A percentile compares a stretch with the other conserved stretches of the same genome.
Evolutionary conservation across 139 green algal genomes (phyloP).

Genomic region (Chlamydomonas schloesseri): DNA sequence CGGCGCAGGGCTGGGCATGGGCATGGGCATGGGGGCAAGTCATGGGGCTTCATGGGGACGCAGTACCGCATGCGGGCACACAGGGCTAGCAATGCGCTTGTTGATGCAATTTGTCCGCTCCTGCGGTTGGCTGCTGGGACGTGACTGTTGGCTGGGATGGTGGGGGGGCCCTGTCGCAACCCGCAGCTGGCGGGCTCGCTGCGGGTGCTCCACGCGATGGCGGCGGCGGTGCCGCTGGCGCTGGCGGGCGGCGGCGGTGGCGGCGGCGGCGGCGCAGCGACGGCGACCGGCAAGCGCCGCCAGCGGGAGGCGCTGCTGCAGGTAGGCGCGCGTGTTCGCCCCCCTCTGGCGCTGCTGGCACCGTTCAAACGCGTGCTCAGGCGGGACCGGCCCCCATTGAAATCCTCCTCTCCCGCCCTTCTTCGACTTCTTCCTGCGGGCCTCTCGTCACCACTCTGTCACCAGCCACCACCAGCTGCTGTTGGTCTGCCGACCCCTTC

Average conservation of each 20-base stretch:
- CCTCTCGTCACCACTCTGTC: background rate
- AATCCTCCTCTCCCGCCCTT: background rate
- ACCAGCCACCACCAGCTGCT: background rate
- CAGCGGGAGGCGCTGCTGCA: constrained; percentile 22
- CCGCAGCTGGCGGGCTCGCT: constrained; percentile 38
- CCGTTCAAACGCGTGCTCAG: background rate
- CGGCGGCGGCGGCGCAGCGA: background rate
- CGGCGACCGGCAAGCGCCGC: too few species aligned
- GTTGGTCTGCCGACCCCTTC: too few species aligned
- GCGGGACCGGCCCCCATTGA: background rate
- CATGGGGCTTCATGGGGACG: too few species aligned
- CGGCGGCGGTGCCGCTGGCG: constrained; percentile 13
- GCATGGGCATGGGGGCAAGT: background rate
- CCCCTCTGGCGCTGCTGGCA: too few species aligned
- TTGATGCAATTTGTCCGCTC: too few species aligned
- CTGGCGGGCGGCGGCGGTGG: constrained; percentile 17
- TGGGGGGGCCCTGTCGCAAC: too few species aligned
- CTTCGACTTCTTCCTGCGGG: background rate
- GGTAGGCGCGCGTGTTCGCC: background rate
- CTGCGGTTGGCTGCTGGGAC: too few species aligned
- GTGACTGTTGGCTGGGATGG: too few species aligned
- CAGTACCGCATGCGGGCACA: too few species aligned
- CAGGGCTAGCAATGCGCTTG: too few species aligned
- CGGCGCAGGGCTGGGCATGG: background rate
- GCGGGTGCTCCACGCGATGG: constrained; percentile 52